Evolutionary conservation across 2,329 filamentous ascomycete species (phyloP).

Genomic region (Atkinsonella hypoxylon): DNA sequence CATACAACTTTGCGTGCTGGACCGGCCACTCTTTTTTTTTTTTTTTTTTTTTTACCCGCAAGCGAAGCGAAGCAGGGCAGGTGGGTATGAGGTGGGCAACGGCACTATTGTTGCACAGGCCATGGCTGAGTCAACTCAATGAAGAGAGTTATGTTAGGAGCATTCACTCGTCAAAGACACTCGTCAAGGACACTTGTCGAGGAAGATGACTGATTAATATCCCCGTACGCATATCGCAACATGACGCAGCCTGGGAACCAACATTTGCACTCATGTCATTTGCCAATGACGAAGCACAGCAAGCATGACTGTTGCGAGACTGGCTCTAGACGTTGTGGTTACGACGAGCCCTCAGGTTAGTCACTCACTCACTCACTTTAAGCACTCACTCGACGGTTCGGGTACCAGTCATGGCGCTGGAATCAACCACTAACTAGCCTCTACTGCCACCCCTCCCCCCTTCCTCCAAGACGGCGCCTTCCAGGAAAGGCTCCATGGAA

Average conservation of each 20-base stretch:
- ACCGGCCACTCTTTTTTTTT: no score
- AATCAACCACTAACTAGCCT: no score
- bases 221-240: background rate
- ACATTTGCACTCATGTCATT: background rate
- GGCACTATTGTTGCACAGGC: background rate
- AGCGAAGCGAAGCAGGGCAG: no score
- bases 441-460: constrained; percentile 3
- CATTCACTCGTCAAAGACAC: background rate
- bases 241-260: background rate
- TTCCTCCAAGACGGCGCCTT: no score
- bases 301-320: background rate
- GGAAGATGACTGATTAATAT: background rate
- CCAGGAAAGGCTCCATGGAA: no score
- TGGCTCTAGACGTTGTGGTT: background rate
- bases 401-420: background rate
- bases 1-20: no score
- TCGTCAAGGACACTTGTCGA: background rate
- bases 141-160: background rate
- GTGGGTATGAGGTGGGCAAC: background rate
- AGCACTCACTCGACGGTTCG: background rate
- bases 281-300: background rate
- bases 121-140: background rate
- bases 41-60: no score
- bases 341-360: background rate
- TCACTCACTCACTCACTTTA: background rate